Conservation (phyloP, 768 basidiomycete genomes). For the Rhizopogon rudus region DNA sequence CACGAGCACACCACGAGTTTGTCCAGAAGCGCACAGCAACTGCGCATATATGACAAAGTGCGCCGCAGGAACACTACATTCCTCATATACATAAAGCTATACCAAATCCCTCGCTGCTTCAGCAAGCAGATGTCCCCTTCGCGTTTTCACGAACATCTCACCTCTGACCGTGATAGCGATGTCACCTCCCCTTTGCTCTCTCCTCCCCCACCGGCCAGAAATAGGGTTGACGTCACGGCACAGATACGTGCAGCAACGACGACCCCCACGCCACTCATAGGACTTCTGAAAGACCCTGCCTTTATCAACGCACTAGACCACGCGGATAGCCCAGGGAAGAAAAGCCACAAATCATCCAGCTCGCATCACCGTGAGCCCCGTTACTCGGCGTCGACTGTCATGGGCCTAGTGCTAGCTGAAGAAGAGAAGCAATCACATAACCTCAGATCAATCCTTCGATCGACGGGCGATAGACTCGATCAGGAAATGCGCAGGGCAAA, state of each 20-base stretch:
- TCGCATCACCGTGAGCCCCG: constrained; percentile 36
- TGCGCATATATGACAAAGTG: constrained; percentile 3
- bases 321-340: constrained; percentile 17
- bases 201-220: constrained; percentile 6
- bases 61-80: not conserved
- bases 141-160: constrained; percentile 26
- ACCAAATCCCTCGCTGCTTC: constrained; percentile 4
- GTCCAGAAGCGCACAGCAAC: constrained; percentile 3
- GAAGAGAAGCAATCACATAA: constrained; percentile 55
- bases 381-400: constrained; percentile 27
- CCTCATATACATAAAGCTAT: constrained; percentile 3
- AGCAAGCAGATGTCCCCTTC: constrained; percentile 20
- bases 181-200: not conserved
- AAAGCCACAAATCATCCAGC: constrained; percentile 29
- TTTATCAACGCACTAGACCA: constrained; percentile 31
- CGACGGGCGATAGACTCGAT: constrained; percentile 50
- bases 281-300: constrained; percentile 41
- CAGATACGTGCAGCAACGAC: constrained; percentile 40
- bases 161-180: constrained; percentile 13
- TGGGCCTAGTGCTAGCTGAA: constrained; percentile 42
- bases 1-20: constrained; percentile 18
- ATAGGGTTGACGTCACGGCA: constrained; percentile 29
- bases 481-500: constrained; percentile 52
- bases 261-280: constrained; percentile 39
- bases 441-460: constrained; percentile 47